phyloP scores from a whole-genome alignment of 108 stramenopile genomes.

The Parmales sp. region DNA sequence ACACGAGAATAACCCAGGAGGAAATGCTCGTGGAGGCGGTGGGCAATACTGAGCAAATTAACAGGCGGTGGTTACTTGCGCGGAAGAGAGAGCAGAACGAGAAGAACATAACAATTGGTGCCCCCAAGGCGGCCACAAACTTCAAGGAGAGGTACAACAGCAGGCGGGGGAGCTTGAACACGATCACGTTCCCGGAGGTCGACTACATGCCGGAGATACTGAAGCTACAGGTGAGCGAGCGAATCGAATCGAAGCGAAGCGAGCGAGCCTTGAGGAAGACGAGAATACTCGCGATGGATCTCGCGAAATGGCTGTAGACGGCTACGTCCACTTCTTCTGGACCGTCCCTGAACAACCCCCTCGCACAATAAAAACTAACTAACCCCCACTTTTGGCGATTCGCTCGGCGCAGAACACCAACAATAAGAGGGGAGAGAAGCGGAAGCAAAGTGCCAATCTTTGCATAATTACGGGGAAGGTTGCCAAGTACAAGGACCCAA shows the following conservation, averaged over 20 bases:
- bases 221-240: too few relatives aligned
- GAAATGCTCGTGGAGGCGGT: constrained; percentile 68
- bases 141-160: constrained; percentile 45
- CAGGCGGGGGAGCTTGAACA: constrained; percentile 56
- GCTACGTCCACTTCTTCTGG: too few relatives aligned
- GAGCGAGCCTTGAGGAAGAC: too few relatives aligned
- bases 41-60: constrained; percentile 55
- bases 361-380: too few relatives aligned
- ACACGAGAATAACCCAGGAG: constrained; percentile 58
- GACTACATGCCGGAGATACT: constrained; percentile 54
- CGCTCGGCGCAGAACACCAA: too few relatives aligned
- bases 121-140: constrained; percentile 12
- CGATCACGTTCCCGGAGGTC: constrained; percentile 71
- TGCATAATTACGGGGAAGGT: constrained; percentile 68
- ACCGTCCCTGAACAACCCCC: too few relatives aligned
- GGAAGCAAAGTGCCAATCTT: constrained; percentile 5
- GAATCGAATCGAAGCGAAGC: constrained; percentile 28
- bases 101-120: constrained; percentile 18
- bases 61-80: constrained; percentile 56
- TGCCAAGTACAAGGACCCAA: constrained; percentile 61
- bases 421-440: constrained; percentile 1
- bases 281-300: too few relatives aligned
- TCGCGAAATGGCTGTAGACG: too few relatives aligned
- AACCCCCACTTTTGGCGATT: too few relatives aligned
- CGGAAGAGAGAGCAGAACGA: constrained; percentile 49